These are phyloP conservation scores for Zymoseptoria tritici DNA, from an alignment of 2,329 filamentous ascomycete species.

Conservation along the genomic window DNA sequence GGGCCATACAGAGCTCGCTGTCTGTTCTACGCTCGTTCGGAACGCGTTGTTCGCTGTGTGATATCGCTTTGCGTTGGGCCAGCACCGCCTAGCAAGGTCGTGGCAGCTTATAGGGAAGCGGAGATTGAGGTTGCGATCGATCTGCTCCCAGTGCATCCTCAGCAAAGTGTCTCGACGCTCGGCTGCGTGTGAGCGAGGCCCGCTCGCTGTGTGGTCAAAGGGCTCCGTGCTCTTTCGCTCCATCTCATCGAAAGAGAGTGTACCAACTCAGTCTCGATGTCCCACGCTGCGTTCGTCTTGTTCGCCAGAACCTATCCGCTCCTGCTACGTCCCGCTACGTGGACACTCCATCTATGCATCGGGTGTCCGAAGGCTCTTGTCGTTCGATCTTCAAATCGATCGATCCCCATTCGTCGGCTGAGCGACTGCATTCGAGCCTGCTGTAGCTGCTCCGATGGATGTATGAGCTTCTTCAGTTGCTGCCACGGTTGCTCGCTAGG, in stretches of 20 bases:
- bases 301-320: too few species aligned
- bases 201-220: too few species aligned
- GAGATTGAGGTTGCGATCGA: background rate
- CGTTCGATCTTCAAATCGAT: background rate
- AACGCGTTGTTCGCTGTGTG: background rate
- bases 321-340: background rate
- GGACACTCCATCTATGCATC: background rate
- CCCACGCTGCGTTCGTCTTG: too few species aligned
- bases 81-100: background rate
- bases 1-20: background rate
- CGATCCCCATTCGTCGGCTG: too few species aligned
- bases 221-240: too few species aligned
- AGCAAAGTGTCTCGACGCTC: too few species aligned
- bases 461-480: background rate
- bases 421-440: background rate
- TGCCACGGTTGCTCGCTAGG: background rate
- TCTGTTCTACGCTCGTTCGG: background rate
- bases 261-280: too few species aligned
- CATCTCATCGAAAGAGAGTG: too few species aligned
- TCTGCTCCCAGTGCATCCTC: background rate
- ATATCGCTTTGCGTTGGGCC: background rate
- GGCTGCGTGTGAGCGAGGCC: too few species aligned
- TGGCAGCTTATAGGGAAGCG: background rate
- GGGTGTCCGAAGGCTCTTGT: background rate
- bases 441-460: background rate